Evolutionary conservation across 2,329 filamentous ascomycete genomes (phyloP).

Genomic region (Fusarium sp.): DNA sequence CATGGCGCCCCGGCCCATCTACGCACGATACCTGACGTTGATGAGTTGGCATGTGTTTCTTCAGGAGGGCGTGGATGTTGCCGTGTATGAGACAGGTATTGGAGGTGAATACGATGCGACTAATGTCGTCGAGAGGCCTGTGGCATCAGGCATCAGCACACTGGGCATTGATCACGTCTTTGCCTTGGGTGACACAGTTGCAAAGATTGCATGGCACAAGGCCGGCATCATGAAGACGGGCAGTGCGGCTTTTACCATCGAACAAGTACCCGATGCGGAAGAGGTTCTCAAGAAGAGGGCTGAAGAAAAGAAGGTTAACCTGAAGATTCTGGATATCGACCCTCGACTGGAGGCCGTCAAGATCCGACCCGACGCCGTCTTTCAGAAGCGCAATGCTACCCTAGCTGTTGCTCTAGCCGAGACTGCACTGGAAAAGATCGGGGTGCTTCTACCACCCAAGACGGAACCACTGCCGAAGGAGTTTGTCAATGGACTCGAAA

Average conservation of each 20-base stretch:
- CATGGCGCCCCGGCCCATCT: slow-evolving; percentile 60
- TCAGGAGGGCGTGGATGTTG: slow-evolving; percentile 68
- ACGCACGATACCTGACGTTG: slow-evolving; percentile 72
- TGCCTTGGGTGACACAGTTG: slow-evolving; percentile 70
- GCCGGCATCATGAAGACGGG: slow-evolving; percentile 75
- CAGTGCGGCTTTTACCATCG: slow-evolving; percentile 66
- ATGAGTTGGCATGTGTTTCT: slow-evolving; percentile 75
- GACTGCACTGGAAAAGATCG: slow-evolving; percentile 58
- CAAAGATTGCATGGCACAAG: slow-evolving; percentile 79
- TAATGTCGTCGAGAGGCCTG: slow-evolving; percentile 69
- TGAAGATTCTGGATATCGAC: slow-evolving; percentile 60
- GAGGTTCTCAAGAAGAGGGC: slow-evolving; percentile 63
- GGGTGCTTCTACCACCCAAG: slow-evolving; percentile 43
- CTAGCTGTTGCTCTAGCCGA: slow-evolving; percentile 65
- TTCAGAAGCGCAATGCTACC: slow-evolving; percentile 69
- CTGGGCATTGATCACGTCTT: slow-evolving; percentile 76
- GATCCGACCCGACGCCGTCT: slow-evolving; percentile 63
- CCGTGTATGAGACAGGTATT: slow-evolving; percentile 74
- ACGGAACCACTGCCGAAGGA: slow-evolving; percentile 63
- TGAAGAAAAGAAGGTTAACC: slow-evolving; percentile 59
- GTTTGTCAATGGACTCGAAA: slow-evolving; percentile 78
- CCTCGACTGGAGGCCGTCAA: slow-evolving; percentile 56
- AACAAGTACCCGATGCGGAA: slow-evolving; percentile 59
- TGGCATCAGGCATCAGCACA: slow-evolving; percentile 70
- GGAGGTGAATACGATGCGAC: slow-evolving; percentile 77